Evolutionary conservation across 116 monocot genomes (phyloP), one percentile per base, ranked within the genome.

Genomic region (Trichopus zeylanicus): DNA sequence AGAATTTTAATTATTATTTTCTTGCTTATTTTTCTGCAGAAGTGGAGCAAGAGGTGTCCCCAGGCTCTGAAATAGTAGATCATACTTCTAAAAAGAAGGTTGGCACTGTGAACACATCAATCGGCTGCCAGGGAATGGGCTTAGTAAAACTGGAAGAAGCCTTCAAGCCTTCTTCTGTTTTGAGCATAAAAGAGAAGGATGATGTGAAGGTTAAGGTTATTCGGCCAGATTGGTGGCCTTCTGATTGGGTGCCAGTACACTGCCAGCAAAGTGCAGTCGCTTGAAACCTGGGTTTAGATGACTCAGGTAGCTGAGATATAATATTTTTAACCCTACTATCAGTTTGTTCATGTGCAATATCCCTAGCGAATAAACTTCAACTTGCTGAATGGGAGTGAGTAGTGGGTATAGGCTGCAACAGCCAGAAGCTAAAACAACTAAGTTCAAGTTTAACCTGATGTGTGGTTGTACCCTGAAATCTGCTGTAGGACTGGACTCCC

Each of bases 201-300:
- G 75, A 77, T 29, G 64, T 85, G 37, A 73, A 62, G 59, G 78
- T 87, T 16, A 70, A 75, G 67, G 73, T 65, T 60, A 32, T 82
- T 9, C 70, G 31, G 20, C 97, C 97, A 30, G 85, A 84, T 24
- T 97, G 97, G 97, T 97, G 97, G 97, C 97, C 97, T 11, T 28
- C 66, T 15, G 97, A 91, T 58, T 97, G 97, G 97, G 62, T 60
- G 2, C 77, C 52, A 20, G 48, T 75, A 37, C 60, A 69, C 49
- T 64, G 81, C 25, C 60, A 74, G 27, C 69, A 69, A 63, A 75
- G 9, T 51, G 74, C 61, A 16, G 70, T 38, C n/a, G 73, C 72
- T 47, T 88, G 55, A 66, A 37, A 53, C 15, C 27, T 52, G 49
- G 22, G 34, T 35, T 35, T 10, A 5, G 10, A 35, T 35, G 5